Base-by-base conservation (phyloP, 805 yeast species). In the Lipomyces kockii region DNA sequence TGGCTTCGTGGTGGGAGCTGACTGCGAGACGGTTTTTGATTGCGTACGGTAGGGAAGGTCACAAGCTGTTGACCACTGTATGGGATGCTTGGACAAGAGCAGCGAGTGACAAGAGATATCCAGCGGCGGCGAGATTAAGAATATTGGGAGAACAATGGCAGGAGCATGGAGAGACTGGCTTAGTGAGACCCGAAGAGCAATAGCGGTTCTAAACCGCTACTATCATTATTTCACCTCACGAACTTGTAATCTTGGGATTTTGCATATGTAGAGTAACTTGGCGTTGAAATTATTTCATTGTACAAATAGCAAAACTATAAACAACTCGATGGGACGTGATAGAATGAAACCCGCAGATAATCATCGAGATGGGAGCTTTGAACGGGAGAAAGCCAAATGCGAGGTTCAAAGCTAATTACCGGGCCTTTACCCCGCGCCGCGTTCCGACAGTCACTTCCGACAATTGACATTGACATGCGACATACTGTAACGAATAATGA, bases 1-100 rank as follows among this genome's bases (percentile, higher is more conserved):
- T 87, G 3, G 88, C 91, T 1, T 85, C 89, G 43, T 93, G 98
- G 98, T 92, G 98, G 97, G 98, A 95, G 71, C 86, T 92, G 4
- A 83, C 89, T 60, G 93, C 90, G 0, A 69, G 72, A 8, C 82
- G 86, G 54, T 85, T 94, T 64, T 62, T 83, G 7, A 74, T 75
- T 9, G 83, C 82, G 0, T 94, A 87, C 76, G 92, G 93, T 0
- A 77, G 70, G 3, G 98, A 94, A 79, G 95, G 86, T 2, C 64
- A 57, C 4, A 95, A 95, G 76, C 63, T 92, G 35, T 72, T 92
- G 66, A 72, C 70, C 7, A 70, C 84, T 11, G 75, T 86, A 5
- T 82, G 84, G 65, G 76, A 75, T 2, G 81, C 77, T 0, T 88
- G 92, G 87, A 83, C 91, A 0, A 66, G 75, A n/a, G 71, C 80